Evolutionary conservation across 495 filamentous ascomycete genomes (phyloP), one percentile per base, ranked within the genome.

Genomic region (Trichoderma virens): DNA sequence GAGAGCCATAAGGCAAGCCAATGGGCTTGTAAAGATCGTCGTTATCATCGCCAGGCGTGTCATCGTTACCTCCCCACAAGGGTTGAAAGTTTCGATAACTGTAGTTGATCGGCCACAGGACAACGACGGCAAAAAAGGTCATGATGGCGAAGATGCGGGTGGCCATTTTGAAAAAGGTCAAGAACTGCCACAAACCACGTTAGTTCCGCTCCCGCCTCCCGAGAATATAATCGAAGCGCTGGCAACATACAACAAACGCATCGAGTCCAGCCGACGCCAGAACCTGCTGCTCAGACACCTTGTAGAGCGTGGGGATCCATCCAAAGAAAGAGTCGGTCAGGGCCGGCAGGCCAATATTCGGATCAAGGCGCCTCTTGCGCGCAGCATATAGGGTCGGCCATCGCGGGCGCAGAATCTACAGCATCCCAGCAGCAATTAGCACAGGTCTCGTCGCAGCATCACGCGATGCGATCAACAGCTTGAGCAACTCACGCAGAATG

Each of bases 361-460:
- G 84, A 69, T 86, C 76, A 67, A 80, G 78, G 68, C 86, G 85
- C 68, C 86, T 82, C 72, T 89, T 92, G 63, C 95, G 86, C 18
- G 95, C 93, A 27, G 93, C 92, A 73, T 98, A 99, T 16, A 99
- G 84, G 31, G 86, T 84, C 60, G 89, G 87, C 95, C 95, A 99
- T 83, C 92, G 86, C 65, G 93, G 91, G 62, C 95, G 86, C 59
- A 99, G 80, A 56, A 91, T 74, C 88, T 79, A n/a, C 3, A 61
- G 11, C 2, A 13, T n/a, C 2, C 2, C 27, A 20, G 5, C 6
- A 32, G 56, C 65, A 64, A 60, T 69, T 70, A 63, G 67, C 70
- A 35, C 6, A 69, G 47, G 62, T 69, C 68, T 31, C 62, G 32
- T 51, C 20, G 43, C 14, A 30, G n/a, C 7, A 16, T 18, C n/a